Conservation (phyloP, 2,329 filamentous ascomycete species). For the Phialemoniopsis sp. region DNA sequence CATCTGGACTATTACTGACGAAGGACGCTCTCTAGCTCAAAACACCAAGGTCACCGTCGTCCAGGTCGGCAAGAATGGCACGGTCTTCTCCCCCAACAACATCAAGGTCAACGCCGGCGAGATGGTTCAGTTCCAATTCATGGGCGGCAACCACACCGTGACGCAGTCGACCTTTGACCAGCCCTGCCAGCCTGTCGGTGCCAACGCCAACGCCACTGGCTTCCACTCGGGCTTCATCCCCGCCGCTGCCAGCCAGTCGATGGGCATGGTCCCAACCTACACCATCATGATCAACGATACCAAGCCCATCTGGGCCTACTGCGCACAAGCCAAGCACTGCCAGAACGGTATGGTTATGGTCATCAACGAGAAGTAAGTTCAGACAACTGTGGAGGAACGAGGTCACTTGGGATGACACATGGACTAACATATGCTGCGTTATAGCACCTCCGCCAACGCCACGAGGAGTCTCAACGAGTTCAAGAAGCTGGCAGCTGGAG, state of each 20-base stretch:
- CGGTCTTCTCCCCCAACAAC: constrained; percentile 63
- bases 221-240: constrained; percentile 68
- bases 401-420: not conserved
- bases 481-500: too few relatives aligned
- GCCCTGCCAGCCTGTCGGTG: constrained; percentile 21
- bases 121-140: constrained; percentile 65
- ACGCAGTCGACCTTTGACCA: constrained; percentile 66
- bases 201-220: constrained; percentile 50
- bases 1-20: not conserved
- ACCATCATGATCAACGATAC: constrained; percentile 66
- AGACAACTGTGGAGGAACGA: too few relatives aligned
- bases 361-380: constrained; percentile 66
- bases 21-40: constrained; percentile 13
- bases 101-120: constrained; percentile 59
- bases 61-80: constrained; percentile 42
- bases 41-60: constrained; percentile 53
- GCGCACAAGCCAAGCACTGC: constrained; percentile 71
- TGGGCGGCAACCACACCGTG: constrained; percentile 70
- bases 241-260: constrained; percentile 46
- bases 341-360: constrained; percentile 72
- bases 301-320: constrained; percentile 76
- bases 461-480: constrained; percentile 21
- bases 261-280: constrained; percentile 59
- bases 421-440: constrained; percentile 3
- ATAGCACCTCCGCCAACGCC: constrained; percentile 44